Evolutionary conservation across 192 early-diverging fungal species (phyloP).

Genomic region (Diversispora eburnea): DNA sequence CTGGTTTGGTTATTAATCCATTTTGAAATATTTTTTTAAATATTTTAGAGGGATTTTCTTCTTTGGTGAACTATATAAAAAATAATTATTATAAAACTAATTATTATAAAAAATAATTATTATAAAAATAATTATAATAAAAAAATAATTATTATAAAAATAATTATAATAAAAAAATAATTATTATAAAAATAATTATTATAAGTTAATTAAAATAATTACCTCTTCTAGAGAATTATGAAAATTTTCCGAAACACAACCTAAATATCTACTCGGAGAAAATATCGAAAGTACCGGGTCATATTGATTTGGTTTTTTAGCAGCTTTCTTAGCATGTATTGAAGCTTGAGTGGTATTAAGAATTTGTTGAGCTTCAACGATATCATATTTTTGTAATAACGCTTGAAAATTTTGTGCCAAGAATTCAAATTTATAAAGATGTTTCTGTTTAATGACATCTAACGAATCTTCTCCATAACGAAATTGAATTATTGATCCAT

Average conservation of each 20-base stretch:
- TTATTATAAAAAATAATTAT: not conserved
- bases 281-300: slow-evolving; percentile 79
- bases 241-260: slow-evolving; percentile 88
- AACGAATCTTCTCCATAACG: slow-evolving; percentile 97
- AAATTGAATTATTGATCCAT: slow-evolving; percentile 96
- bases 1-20: slow-evolving; percentile 51
- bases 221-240: slow-evolving; percentile 57
- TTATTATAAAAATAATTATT: slow-evolving; percentile 25
- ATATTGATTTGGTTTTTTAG: slow-evolving; percentile 67
- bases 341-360: slow-evolving; percentile 74
- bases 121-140: slow-evolving; percentile 3
- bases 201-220: too few species aligned
- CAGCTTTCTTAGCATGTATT: slow-evolving; percentile 69
- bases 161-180: not conserved
- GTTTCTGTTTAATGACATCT: slow-evolving; percentile 92
- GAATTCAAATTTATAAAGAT: slow-evolving; percentile 88
- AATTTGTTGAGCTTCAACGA: slow-evolving; percentile 55
- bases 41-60: slow-evolving; percentile 69
- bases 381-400: slow-evolving; percentile 77
- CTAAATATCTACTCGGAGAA: slow-evolving; percentile 80
- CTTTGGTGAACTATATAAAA: slow-evolving; percentile 55
- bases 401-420: slow-evolving; percentile 86
- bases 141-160: slow-evolving; percentile 31
- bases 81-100: too few species aligned
- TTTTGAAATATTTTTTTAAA: slow-evolving; percentile 41